Evolutionary conservation across 306 rosid genomes (phyloP).

Genomic region (Vigna mungo): DNA sequence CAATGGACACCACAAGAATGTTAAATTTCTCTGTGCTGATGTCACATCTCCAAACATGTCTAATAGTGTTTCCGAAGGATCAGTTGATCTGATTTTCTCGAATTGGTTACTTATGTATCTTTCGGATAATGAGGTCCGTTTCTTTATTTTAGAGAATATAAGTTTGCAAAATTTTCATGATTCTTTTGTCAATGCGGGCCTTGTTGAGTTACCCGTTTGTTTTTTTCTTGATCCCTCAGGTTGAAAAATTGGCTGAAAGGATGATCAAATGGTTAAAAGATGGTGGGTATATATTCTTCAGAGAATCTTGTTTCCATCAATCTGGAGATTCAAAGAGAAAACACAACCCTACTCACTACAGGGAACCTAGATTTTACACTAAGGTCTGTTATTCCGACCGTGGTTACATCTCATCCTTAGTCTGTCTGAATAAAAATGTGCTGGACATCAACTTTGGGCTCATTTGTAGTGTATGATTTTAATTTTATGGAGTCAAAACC

Average conservation of each 20-base stretch:
- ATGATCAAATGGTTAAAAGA: constrained; percentile 93
- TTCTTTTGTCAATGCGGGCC: constrained; percentile 19
- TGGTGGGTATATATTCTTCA: constrained; percentile 82
- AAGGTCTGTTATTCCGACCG: constrained; percentile 63
- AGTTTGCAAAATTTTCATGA: background rate
- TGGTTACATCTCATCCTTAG: background rate
- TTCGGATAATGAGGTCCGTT: constrained; percentile 82
- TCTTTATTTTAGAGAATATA: background rate
- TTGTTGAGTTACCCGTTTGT: background rate
- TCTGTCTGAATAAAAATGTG: constrained; percentile 29
- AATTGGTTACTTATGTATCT: constrained; percentile 99
- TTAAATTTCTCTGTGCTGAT: constrained; percentile 88
- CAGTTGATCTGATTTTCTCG: constrained; percentile 85
- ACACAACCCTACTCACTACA: constrained; percentile 93
- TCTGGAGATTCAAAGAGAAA: constrained; percentile 95
- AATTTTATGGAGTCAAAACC: constrained; percentile 20
- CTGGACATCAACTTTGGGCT: constrained; percentile 18
- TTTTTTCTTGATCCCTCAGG: constrained; percentile 55
- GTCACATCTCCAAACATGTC: constrained; percentile 77
- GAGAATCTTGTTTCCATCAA: constrained; percentile 98
- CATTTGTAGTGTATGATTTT: constrained; percentile 24
- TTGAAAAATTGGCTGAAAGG: constrained; percentile 68
- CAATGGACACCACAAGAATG: constrained; percentile 84
- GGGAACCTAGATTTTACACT: constrained; percentile 93
- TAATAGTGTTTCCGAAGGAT: constrained; percentile 60